Evolutionary conservation across 2,329 filamentous ascomycete species (phyloP), one percentile per base, ranked within the genome.

Genomic region (Colletotrichum limetticola): DNA sequence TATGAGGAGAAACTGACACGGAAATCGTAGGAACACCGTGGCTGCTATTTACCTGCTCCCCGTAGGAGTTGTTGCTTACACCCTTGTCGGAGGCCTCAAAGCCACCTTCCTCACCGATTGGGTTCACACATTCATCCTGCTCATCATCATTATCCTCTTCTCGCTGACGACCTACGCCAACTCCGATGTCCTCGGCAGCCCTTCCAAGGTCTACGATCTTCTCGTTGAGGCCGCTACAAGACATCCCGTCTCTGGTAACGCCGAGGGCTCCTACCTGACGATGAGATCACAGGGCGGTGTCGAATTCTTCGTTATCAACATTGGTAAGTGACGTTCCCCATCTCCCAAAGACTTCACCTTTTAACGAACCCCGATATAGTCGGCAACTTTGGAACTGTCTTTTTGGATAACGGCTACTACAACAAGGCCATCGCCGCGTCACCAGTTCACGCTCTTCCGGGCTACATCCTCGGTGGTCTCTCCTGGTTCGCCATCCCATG

Each of bases 401-500:
- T 95, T 84, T 86, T 93, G 59, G 93, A 95, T 79, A 94, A 94
- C 76, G 91, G 92, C 24, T 95, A 95, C 85, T 95, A 94, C 84
- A 95, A 95, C 86, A 95, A 95, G 82, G 94, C 93, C 16, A 95
- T 96, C 78, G 93, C 94, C 19, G 93, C 94, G 1, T 92, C 90
- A 24, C 93, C 93, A 14, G 92, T 94, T 2, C 91, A 95, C 76
- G 94, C 94, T 4, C 89, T 97, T 5, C 94, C 94, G 0, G 94
- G 94, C 22, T 96, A 96, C 78, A 91, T 96, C 59, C 86, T 94
- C 74, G 94, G 75, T 5, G 94, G 94, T 57, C 87, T 96, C 1
- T 91, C 88, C 69, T 96, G 94, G 94, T 96, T 96, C 76, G 94
- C 94, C 3, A 95, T 97, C 68, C 94, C 94, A 0, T 96, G 93